Evolutionary conservation across 169 alveolate species (phyloP), one percentile per base, ranked within the genome.

Genomic region (Plasmodium sp.): DNA sequence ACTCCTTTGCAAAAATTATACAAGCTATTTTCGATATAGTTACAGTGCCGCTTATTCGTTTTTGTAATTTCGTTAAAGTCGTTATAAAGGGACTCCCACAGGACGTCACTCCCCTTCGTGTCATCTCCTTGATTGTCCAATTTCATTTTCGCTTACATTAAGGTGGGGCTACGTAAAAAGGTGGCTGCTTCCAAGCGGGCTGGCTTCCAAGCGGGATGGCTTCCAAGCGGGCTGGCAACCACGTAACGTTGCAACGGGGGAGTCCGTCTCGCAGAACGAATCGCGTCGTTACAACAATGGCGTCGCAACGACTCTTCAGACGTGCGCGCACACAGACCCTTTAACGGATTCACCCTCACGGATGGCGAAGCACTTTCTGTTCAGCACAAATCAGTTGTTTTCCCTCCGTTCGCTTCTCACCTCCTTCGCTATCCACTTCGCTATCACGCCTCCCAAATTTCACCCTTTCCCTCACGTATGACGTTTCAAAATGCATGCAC

Each of bases 61-160:
- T 79, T 67, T 14, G 94, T 88, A 54, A 88, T 88, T 79, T 88
- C 94, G 51, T 88, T 67, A 51, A 88, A 88, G 73, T 88, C 94
- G 10, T 88, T 88, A 88, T 88, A 88, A 27, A 88, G 43, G 5
- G 94, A 88, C 73, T 88, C 90, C 94, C 94, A 88, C 34, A 88
- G 71, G 39, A 88, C 71, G 18, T 88, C 94, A 14, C 31, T 79
- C 5, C 34, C 71, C 43, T 79, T 79, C 62, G 62, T 5, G 31
- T 80, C 73, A 58, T 79, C 72, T 10, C n/a, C 77, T 34, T 31
- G 31, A 9, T 9, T 54, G 34, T 67, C 75, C 48, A 51, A 33
- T 79, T 79, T 41, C 71, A 33, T 86, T 74, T 74, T 74, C 12
- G 33, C 45, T 54, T 39, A 83, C 82, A 83, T 83, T 74, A 74